These are phyloP conservation scores for Silene latifolia DNA, from an alignment of 148 eudicot species.

Conservation along the genomic window DNA sequence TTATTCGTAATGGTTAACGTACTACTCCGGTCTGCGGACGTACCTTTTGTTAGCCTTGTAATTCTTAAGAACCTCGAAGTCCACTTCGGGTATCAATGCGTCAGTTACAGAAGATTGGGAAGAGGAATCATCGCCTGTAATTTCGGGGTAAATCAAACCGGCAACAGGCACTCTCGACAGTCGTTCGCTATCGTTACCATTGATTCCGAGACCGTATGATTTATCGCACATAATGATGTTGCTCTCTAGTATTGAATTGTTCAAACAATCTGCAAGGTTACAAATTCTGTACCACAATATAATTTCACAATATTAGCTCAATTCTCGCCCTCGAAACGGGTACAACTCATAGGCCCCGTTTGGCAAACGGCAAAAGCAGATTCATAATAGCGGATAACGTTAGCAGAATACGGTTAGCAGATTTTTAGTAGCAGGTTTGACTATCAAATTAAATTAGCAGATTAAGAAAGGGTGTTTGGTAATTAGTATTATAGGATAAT, in stretches of 20 bases:
- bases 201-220: not conserved
- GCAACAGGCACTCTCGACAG: not conserved
- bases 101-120: not conserved
- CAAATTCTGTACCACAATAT: not conserved
- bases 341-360: not conserved
- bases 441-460: too few species aligned
- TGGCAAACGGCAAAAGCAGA: too few species aligned
- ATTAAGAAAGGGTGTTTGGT: too few species aligned
- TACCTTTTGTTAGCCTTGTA: not conserved
- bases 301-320: too few species aligned
- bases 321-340: too few species aligned
- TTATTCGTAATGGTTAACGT: not conserved
- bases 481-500: too few species aligned
- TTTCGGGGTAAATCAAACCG: not conserved
- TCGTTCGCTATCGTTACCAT: not conserved
- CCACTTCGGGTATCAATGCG: not conserved
- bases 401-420: too few species aligned
- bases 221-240: not conserved
- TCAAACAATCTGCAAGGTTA: not conserved
- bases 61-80: not conserved
- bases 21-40: not conserved
- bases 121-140: not conserved
- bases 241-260: not conserved
- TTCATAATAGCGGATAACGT: too few species aligned
- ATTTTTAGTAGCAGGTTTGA: too few species aligned